Evolutionary conservation across 176 grass and related monocot species (phyloP).

Genomic region (Carex littledalei): DNA sequence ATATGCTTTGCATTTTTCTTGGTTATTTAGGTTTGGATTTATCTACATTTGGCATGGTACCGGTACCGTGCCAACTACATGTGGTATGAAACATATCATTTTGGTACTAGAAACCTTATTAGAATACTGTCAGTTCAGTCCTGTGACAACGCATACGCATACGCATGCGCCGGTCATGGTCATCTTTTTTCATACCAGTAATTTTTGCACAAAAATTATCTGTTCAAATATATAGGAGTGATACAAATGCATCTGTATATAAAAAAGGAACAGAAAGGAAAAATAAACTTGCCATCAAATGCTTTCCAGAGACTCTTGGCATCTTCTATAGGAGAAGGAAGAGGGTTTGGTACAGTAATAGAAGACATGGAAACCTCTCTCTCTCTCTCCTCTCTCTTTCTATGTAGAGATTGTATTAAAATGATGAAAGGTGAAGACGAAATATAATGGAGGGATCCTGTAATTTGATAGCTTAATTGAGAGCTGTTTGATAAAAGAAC

Average conservation of each 20-base stretch:
- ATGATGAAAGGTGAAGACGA: not conserved
- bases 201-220: not conserved
- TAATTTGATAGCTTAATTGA: not conserved
- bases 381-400: slow-evolving; percentile 1
- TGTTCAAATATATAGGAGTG: not conserved
- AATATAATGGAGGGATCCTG: slow-evolving; percentile 20
- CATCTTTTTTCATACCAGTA: not conserved
- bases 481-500: not conserved
- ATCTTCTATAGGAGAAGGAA: slow-evolving; percentile 45
- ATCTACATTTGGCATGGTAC: not conserved
- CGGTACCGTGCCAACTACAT: not conserved
- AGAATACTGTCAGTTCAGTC: not conserved
- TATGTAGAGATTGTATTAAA: not conserved
- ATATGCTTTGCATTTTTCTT: not conserved
- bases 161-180: not conserved
- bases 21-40: not conserved
- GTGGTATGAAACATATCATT: not conserved
- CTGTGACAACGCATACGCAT: not conserved
- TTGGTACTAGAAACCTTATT: slow-evolving; percentile 7
- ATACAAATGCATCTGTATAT: not conserved
- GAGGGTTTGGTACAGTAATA: slow-evolving; percentile 37
- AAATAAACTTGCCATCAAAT: slow-evolving; percentile 42
- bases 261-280: not conserved
- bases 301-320: slow-evolving; percentile 66
- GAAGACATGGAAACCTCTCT: slow-evolving; percentile 48